Base-by-base conservation (phyloP, 768 basidiomycete genomes). In the Leccinum olivaceopallidum region DNA sequence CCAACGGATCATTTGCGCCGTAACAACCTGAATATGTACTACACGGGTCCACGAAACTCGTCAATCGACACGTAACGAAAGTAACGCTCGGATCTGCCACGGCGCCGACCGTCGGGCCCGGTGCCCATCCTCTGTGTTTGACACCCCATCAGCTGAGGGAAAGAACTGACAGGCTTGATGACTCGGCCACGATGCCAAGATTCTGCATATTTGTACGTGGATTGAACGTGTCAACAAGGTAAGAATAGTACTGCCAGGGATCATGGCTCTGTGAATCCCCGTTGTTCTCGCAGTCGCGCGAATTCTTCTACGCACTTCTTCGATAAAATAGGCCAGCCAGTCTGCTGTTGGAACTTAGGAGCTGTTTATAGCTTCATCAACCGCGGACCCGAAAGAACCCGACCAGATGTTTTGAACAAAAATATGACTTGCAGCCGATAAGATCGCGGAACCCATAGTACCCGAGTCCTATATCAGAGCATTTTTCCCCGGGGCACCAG, bases 41-140 rank as follows among this genome's bases (percentile, higher is more conserved):
- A 22, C 52, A 13, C 14, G 12, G 20, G 50, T 60, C 28, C 26
- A 57, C 22, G 56, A 57, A 24, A 57, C 18, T 36, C 34, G 22
- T 37, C 61, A 63, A 53, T 50, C 51, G 59, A 55, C 59, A 50
- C 53, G 50, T 30, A 53, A 58, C 39, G 49, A 59, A 44, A 53
- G 51, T 42, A 60, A 42, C 18, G 22, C 51, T 44, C 47, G 6
- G 53, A 22, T 9, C 36, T 51, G 30, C 57, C 22, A 20, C 53
- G 52, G 34, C 52, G 37, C 67, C 60, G 64, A 66, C 26, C 13
- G 63, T 68, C 59, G 67, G 64, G 37, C 32, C 37, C 54, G 56
- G 18, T 22, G 30, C 2, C 30, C 16, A 44, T 28, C 30, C 22
- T 28, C 49, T 24, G 22, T 52, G 6, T 22, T 22, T 26, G n/a